Evolutionary conservation across 2,329 filamentous ascomycete species (phyloP).

Genomic region (Fusarium pseudocircinatum): DNA sequence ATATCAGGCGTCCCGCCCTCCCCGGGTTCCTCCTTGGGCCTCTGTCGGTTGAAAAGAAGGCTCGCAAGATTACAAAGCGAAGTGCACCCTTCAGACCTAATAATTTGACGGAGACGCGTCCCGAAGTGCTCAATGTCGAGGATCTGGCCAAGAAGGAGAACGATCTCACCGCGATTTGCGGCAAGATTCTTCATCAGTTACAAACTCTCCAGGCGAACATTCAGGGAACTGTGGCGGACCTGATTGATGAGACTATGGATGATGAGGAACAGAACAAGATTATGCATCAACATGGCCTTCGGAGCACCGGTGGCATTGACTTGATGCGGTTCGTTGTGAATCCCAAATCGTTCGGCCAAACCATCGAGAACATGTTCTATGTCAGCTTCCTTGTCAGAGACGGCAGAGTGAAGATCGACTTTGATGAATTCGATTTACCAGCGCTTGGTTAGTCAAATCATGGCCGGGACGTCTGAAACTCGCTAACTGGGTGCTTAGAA

Average conservation of each 20-base stretch:
- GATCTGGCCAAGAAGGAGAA: slow-evolving; percentile 82
- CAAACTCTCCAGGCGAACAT: slow-evolving; percentile 57
- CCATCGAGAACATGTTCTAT: slow-evolving; percentile 97
- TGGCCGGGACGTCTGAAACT: background rate
- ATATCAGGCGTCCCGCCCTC: slow-evolving; percentile 77
- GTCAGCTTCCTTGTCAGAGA: slow-evolving; percentile 94
- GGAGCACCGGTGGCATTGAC: slow-evolving; percentile 75
- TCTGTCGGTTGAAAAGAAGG: slow-evolving; percentile 86
- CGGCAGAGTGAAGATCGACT: slow-evolving; percentile 77
- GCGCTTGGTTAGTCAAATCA: slow-evolving; percentile 72
- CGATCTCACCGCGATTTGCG: slow-evolving; percentile 81
- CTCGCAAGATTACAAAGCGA: slow-evolving; percentile 75
- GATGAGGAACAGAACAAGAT: slow-evolving; percentile 60
- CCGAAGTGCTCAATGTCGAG: slow-evolving; percentile 78
- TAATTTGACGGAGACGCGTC: slow-evolving; percentile 75
- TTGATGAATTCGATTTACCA: slow-evolving; percentile 79
- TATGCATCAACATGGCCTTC: slow-evolving; percentile 73
- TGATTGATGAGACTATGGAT: slow-evolving; percentile 57
- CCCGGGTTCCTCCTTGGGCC: slow-evolving; percentile 89
- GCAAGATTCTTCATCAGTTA: slow-evolving; percentile 75
- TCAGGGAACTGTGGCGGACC: slow-evolving; percentile 56
- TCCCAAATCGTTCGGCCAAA: slow-evolving; percentile 89
- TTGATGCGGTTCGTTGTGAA: slow-evolving; percentile 91
- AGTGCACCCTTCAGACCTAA: slow-evolving; percentile 75
- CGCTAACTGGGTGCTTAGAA: slow-evolving; percentile 43